Percentiles rank a stretch among this genome's conserved stretches.
Evolutionary conservation across 306 rosid species (phyloP).

Genomic region (Amphicarpaea edgeworthii): DNA sequence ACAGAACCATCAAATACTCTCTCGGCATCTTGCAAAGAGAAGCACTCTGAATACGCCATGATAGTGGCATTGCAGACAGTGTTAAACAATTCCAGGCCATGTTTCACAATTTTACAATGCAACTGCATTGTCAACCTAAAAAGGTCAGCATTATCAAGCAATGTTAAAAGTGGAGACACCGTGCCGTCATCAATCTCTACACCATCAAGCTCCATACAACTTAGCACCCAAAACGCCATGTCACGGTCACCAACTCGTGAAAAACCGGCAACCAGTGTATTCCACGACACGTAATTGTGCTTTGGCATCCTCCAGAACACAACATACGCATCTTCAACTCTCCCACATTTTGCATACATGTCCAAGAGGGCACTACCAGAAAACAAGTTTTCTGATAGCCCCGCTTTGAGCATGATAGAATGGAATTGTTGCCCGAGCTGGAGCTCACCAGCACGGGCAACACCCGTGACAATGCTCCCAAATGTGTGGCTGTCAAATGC

Average conservation of each 20-base stretch:
- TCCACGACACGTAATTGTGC: conserved; percentile 74
- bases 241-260: conserved; percentile 60
- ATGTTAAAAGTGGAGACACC: conserved; percentile 73
- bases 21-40: conserved; percentile 68
- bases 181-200: conserved; percentile 73
- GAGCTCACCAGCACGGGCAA: conserved; percentile 48
- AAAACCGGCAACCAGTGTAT: conserved; percentile 72
- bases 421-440: conserved; percentile 73
- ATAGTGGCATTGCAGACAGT: conserved; percentile 73
- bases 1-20: conserved; percentile 61
- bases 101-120: conserved; percentile 72
- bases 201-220: conserved; percentile 67
- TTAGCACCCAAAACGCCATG: conserved; percentile 59
- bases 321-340: conserved; percentile 64
- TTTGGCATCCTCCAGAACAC: conserved; percentile 60
- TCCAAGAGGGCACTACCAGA: conserved; percentile 81
- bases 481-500: conserved; percentile 66
- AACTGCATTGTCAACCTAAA: conserved; percentile 56
- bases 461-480: conserved; percentile 80
- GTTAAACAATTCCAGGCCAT: conserved; percentile 58
- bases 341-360: conserved; percentile 87
- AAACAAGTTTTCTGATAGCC: conserved; percentile 57
- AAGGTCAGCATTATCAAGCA: conserved; percentile 65
- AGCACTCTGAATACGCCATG: conserved; percentile 77
- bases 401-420: conserved; percentile 65